A percentile compares a stretch with the other conserved stretches of the same genome.
phyloP scores from a whole-genome alignment of 345 rosid genomes.

The Eucalyptus victrix region DNA sequence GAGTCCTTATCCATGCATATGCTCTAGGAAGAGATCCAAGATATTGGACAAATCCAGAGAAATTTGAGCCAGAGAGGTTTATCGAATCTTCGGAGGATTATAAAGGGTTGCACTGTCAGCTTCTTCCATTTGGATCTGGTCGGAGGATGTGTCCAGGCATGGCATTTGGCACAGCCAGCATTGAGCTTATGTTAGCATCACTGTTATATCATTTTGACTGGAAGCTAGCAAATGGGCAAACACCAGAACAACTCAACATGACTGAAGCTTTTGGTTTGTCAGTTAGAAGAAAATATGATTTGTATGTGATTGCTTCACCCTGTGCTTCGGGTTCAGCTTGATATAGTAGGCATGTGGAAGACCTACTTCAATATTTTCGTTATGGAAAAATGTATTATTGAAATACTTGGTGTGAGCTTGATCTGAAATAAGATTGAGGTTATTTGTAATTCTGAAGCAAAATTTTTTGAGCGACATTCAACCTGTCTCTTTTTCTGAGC shows the following conservation, averaged over 20 bases:
- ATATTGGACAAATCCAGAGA: neutral
- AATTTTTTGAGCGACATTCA: neutral
- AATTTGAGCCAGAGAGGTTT: conserved; percentile 2
- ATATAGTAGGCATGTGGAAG: neutral
- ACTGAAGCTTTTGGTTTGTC: neutral
- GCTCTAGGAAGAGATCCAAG: neutral
- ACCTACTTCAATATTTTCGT: neutral
- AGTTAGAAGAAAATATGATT: neutral
- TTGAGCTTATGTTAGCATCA: neutral
- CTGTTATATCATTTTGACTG: neutral
- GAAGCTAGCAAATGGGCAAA: neutral
- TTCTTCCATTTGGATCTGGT: conserved; percentile 4
- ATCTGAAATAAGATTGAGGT: neutral
- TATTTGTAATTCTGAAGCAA: neutral
- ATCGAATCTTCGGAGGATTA: neutral
- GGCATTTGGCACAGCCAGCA: neutral
- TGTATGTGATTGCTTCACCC: neutral
- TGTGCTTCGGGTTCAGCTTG: neutral
- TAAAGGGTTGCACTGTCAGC: neutral
- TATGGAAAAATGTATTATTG: neutral
- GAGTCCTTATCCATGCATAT: neutral
- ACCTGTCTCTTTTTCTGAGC: neutral
- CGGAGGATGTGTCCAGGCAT: conserved; percentile 1
- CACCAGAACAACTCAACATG: neutral
- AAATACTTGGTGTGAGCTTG: neutral